phyloP scores from a whole-genome alignment of 768 basidiomycete species.

The Mycena indigotica region DNA sequence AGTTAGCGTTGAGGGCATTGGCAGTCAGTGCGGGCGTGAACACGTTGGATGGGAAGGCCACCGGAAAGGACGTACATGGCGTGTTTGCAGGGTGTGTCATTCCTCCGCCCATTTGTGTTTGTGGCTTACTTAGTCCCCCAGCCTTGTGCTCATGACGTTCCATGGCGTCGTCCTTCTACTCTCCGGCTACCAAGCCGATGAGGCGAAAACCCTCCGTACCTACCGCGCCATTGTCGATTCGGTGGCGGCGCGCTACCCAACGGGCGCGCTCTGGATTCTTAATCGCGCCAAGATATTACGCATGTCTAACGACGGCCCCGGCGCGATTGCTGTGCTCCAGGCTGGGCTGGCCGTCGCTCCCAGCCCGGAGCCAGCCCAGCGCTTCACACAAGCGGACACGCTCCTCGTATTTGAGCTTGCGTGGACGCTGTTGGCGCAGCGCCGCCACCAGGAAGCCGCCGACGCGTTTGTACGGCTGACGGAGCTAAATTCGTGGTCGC shows the following conservation, averaged over 20 bases:
- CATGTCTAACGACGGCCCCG: slow-evolving; percentile 67
- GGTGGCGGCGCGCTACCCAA: slow-evolving; percentile 51
- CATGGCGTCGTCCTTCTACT: slow-evolving; percentile 70
- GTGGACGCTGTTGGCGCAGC: slow-evolving; percentile 69
- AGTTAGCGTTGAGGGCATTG: slow-evolving; percentile 67
- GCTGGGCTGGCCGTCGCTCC: slow-evolving; percentile 46
- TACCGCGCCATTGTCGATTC: slow-evolving; percentile 66
- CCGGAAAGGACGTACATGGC: slow-evolving; percentile 64
- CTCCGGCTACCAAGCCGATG: slow-evolving; percentile 77
- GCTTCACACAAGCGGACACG: slow-evolving; percentile 73
- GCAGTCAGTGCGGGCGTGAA: slow-evolving; percentile 35
- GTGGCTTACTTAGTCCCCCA: slow-evolving; percentile 26
- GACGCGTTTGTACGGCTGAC: slow-evolving; percentile 66
- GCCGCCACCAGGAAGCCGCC: slow-evolving; percentile 68
- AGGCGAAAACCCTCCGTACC: slow-evolving; percentile 59
- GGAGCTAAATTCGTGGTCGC: slow-evolving; percentile 75
- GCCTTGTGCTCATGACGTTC: slow-evolving; percentile 81
- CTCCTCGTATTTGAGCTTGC: slow-evolving; percentile 76
- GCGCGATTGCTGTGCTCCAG: slow-evolving; percentile 64
- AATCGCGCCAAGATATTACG: slow-evolving; percentile 61
- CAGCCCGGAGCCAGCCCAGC: slow-evolving; percentile 46
- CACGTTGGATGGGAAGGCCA: not conserved
- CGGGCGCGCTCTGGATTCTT: slow-evolving; percentile 57
- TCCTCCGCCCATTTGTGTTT: not conserved
- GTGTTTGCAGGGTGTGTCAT: slow-evolving; percentile 70